phyloP scores from a whole-genome alignment of 768 basidiomycete genomes.

The Serendipita vermifera region DNA sequence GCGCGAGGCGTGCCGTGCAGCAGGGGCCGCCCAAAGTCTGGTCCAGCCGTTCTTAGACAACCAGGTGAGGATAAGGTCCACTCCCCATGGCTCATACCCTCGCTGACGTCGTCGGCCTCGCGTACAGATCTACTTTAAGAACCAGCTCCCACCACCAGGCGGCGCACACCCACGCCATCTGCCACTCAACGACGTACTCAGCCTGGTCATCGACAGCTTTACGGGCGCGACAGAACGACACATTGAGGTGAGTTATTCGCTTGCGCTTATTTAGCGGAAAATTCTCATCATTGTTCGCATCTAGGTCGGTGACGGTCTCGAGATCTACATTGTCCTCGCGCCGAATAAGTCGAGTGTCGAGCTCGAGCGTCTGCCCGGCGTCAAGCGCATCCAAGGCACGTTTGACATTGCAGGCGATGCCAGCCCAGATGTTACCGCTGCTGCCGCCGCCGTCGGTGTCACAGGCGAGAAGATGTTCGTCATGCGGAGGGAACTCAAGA shows the following conservation, averaged over 20 bases:
- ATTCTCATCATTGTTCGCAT: neutral
- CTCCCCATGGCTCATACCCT: neutral
- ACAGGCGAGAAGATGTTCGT: slow-evolving; percentile 63
- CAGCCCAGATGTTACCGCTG: slow-evolving; percentile 1
- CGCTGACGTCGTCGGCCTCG: neutral
- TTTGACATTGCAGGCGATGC: slow-evolving; percentile 32
- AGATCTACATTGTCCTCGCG: slow-evolving; percentile 78
- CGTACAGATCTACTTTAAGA: slow-evolving; percentile 90
- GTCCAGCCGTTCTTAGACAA: slow-evolving; percentile 98
- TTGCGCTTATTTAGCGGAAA: neutral
- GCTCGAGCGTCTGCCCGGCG: slow-evolving; percentile 39
- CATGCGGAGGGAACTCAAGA: slow-evolving; percentile 67
- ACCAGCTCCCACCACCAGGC: slow-evolving; percentile 66
- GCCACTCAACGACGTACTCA: slow-evolving; percentile 63
- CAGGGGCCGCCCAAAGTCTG: slow-evolving; percentile 86
- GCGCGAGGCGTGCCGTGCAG: slow-evolving; percentile 90
- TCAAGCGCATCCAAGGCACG: slow-evolving; percentile 49
- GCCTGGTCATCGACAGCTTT: slow-evolving; percentile 90
- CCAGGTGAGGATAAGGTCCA: slow-evolving; percentile 48
- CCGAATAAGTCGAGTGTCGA: slow-evolving; percentile 49
- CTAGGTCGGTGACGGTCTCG: slow-evolving; percentile 89
- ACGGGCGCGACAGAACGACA: slow-evolving; percentile 96
- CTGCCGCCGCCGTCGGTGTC: neutral
- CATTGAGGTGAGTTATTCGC: slow-evolving; percentile 60
- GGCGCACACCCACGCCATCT: slow-evolving; percentile 67